Conservation (phyloP, 805 yeast species). For the Wickerhamiella slavikovae region DNA sequence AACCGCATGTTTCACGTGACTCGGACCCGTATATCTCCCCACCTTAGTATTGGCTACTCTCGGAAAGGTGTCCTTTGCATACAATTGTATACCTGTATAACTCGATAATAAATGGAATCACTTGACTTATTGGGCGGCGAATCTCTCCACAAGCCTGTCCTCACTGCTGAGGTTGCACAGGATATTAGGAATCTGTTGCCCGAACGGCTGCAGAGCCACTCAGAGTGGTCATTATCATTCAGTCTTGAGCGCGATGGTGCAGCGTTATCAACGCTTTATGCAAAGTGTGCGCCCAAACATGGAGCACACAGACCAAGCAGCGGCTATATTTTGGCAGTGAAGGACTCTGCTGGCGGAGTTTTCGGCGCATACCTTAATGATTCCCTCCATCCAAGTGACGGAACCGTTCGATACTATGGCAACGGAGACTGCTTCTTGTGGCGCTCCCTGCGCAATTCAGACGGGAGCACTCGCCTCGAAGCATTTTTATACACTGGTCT, state of each 20-base stretch:
- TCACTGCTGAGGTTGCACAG: conserved; percentile 45
- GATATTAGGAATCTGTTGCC: conserved; percentile 60
- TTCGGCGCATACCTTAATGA: conserved; percentile 71
- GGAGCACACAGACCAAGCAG: no score
- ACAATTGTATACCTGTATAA: no score
- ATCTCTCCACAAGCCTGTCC: no score
- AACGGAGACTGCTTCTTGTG: conserved; percentile 91
- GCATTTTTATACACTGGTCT: conserved; percentile 78
- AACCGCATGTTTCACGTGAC: no score
- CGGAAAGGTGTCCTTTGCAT: no score
- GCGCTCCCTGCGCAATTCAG: conserved; percentile 20
- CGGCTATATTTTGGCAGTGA: conserved; percentile 59
- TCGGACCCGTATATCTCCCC: no score
- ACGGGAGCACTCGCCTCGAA: conserved; percentile 28
- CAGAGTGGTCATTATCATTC: conserved; percentile 59
- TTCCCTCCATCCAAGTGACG: conserved; percentile 46
- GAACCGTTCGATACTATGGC: conserved; percentile 53
- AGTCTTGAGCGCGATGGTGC: conserved; percentile 89
- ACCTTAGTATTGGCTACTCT: no score
- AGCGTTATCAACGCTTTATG: conserved; percentile 59
- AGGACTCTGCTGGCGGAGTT: conserved; percentile 38
- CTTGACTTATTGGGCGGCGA: no score
- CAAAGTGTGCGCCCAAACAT: conserved; percentile 25
- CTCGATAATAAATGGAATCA: no score
- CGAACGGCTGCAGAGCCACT: conserved; percentile 52